Base-by-base conservation (phyloP, 371 early-diverging fungal genomes). In the Fennellomyces sp. region DNA sequence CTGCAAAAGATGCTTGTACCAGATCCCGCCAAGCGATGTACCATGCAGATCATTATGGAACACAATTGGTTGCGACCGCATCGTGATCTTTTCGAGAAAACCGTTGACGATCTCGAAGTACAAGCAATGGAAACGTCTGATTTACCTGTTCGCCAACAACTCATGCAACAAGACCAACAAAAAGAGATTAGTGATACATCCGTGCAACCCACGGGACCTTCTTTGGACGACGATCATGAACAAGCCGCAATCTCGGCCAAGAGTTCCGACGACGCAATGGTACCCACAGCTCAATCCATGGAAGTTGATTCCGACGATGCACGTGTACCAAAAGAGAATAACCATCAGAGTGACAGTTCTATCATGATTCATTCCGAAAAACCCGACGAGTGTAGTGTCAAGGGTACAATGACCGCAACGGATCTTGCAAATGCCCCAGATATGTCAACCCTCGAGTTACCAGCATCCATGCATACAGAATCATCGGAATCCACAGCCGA, bases 1-100 rank as follows among this genome's bases (percentile, higher is more conserved):
- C 72, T 99, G 31, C 84, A 87, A 57, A 85, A 90, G 56, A 98
- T 99, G 90, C 76, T 98, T 26, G 95, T 95, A 10, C 93, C 94
- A 13, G 93, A 96, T 69, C 97, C 97, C 11, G 69, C 81, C 41
- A 84, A 90, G 61, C 75, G 99, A 39, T 94, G 95, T 38, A 86
- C 89, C 15, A 93, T 98, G 81, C 80, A 86, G 50, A 85, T 90
- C 25, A 93, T 98, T 59, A 93, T 93, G 87, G 69, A 74, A 27
- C 97, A 97, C 70, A 74, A 80, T 56, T 95, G 93, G 93, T 33
- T 80, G 7, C 58, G 60, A 26, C 50, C 66, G 5, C 72, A 80
- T 52, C 58, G 58, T 3, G 57, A 71, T 17, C 30, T 80, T 19
- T 80, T 80, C 55, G 63, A 35, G 5, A 66, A 64, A 21, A 48